Evolutionary conservation across 257 asterid species (phyloP), one percentile per base, ranked within the genome.

Genomic region (Solanum paucissectum): DNA sequence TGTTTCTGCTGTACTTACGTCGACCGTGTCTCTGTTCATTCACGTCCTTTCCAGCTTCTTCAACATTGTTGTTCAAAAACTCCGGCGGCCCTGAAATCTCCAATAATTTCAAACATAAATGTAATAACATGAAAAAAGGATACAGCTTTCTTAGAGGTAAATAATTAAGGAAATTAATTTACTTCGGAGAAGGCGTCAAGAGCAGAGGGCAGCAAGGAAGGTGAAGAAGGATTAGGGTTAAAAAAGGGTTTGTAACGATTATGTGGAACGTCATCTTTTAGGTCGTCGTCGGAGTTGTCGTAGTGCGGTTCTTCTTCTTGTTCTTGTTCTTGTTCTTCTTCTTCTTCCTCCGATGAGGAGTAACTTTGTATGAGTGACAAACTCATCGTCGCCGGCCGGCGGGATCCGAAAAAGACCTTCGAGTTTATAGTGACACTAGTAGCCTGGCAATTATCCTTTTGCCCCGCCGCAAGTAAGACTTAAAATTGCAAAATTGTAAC

Each of bases 1-100:
- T 95, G 60, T 95, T 95, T 89, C 91, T 92, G 71, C 93, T 94
- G 86, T 90, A 87, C 88, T 89, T 92, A 87, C 94, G 91, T 86
- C 95, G 90, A 32, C 96, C 94, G 29, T 88, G 97, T 90, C 95
- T 93, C 86, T 86, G 95, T 87, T 27, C 93, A 38, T 89, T 90
- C 34, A 36, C 91, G 83, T 90, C 96, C 89, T 90, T 93, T 89
- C 72, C 90, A 77, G 86, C 84, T 42, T 94, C 96, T 83, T 94
- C 88, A 83, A 93, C 94, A 69, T 89, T 86, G 60, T 92, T 91
- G 91, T 97, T 95, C 92, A 97, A 92, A 87, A 97, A 97, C 93
- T 95, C 93, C 88, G 99, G 99, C 37, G 99, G 99, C 83, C 95
- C 98, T 49, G 94, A 90, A 93, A 97, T 91, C 99, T 97, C 75